Evolutionary conservation across 75 land plant genomes (phyloP).

Genomic region (Azolla pinnata): DNA sequence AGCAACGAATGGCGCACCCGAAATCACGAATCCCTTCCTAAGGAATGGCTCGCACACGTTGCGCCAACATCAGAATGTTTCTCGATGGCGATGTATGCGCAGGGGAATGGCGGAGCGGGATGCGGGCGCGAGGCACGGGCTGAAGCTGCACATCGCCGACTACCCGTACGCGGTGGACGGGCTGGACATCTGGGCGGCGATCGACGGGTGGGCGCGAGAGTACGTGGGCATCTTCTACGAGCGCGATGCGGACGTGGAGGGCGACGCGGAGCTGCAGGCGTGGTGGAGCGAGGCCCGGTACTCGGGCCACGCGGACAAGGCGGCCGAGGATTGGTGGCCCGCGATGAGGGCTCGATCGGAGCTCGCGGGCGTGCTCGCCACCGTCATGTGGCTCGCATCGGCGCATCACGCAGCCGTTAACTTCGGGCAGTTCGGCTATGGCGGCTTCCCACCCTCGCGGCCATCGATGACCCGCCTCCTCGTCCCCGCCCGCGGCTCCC

Average conservation of each 20-base stretch:
- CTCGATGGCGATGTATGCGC: no score
- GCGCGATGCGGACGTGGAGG: slow-evolving; percentile 6
- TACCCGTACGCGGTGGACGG: slow-evolving; percentile 39
- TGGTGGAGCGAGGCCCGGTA: slow-evolving; percentile 35
- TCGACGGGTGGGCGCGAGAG: slow-evolving; percentile 28
- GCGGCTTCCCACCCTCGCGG: slow-evolving; percentile 32
- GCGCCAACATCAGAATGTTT: no score
- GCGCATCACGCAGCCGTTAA: slow-evolving; percentile 51
- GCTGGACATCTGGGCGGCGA: slow-evolving; percentile 19
- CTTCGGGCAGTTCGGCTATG: slow-evolving; percentile 57
- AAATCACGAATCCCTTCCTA: background rate
- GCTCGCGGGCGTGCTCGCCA: slow-evolving; percentile 11
- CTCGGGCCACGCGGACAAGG: slow-evolving; percentile 31
- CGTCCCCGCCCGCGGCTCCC: slow-evolving; percentile 19
- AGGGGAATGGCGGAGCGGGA: slow-evolving; percentile 13
- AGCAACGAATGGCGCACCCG: no score
- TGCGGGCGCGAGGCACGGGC: slow-evolving; percentile 13
- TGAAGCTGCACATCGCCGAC: slow-evolving; percentile 26
- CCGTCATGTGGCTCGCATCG: slow-evolving; percentile 32
- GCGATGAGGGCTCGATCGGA: slow-evolving; percentile 3
- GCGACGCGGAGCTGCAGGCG: slow-evolving; percentile 28
- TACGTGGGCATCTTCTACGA: slow-evolving; percentile 22
- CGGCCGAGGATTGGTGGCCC: slow-evolving; percentile 25
- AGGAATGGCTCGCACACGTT: background rate
- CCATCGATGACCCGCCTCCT: slow-evolving; percentile 22